Conservation (phyloP, 306 rosid genomes). For the Fragaria ananassa region DNA sequence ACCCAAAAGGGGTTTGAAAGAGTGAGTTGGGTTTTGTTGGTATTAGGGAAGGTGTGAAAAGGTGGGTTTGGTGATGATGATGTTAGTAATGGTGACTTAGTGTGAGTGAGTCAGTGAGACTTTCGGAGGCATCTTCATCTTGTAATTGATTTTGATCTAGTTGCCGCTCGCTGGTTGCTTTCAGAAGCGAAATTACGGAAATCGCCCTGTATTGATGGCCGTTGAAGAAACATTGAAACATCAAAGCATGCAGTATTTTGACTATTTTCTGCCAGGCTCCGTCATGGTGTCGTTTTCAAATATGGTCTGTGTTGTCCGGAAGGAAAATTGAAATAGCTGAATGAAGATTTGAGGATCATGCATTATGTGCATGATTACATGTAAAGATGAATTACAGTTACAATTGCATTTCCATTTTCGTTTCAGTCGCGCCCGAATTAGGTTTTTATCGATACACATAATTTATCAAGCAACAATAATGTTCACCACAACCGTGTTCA, state of each 20-base stretch:
- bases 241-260: not conserved
- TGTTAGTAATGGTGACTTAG: not conserved
- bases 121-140: not conserved
- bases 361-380: too few species aligned
- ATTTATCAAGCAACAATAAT: too few species aligned
- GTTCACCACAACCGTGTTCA: too few species aligned
- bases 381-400: too few species aligned
- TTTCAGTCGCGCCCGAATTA: too few species aligned
- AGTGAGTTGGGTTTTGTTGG: conserved; percentile 13
- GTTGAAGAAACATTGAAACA: conserved; percentile 18
- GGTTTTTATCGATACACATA: too few species aligned
- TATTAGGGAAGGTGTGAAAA: not conserved
- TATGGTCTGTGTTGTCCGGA: not conserved
- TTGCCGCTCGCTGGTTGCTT: conserved; percentile 31
- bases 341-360: not conserved
- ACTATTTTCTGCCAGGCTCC: not conserved
- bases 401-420: too few species aligned
- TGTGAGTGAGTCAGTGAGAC: not conserved
- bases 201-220: conserved; percentile 25
- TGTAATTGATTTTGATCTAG: conserved; percentile 8
- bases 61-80: not conserved
- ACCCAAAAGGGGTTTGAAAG: conserved; percentile 13
- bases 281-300: conserved; percentile 1
- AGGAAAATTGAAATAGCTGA: not conserved
- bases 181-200: conserved; percentile 33